These are phyloP conservation scores for Gynochthodes officinalis DNA, from an alignment of 257 asterid species.

Conservation along the genomic window DNA sequence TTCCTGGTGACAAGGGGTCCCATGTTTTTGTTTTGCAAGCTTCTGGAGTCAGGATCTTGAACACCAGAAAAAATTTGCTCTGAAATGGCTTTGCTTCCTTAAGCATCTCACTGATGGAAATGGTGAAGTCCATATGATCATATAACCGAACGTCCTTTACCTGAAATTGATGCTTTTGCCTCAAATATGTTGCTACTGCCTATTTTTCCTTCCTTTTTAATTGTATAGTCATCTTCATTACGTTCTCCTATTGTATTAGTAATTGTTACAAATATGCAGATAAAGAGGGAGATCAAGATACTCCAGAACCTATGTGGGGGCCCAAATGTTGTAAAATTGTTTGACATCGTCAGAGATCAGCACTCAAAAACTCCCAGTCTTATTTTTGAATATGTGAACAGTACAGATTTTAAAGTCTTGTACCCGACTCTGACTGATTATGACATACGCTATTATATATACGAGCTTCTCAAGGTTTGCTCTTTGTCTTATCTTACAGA, in stretches of 20 bases:
- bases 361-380: constrained; percentile 29
- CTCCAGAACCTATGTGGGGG: constrained; percentile 32
- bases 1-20: too few relatives aligned
- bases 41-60: too few relatives aligned
- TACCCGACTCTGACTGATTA: constrained; percentile 30
- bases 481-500: neutral
- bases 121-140: neutral
- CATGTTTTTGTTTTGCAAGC: too few relatives aligned
- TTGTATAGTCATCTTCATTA: neutral
- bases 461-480: constrained; percentile 30
- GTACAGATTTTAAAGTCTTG: constrained; percentile 28
- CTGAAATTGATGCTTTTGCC: neutral
- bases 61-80: too few relatives aligned
- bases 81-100: too few relatives aligned
- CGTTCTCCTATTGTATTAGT: neutral
- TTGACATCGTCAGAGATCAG: constrained; percentile 27
- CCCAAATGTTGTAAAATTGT: constrained; percentile 24
- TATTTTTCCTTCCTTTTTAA: neutral
- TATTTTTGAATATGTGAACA: constrained; percentile 28
- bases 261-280: constrained; percentile 13
- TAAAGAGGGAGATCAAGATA: constrained; percentile 29
- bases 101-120: neutral
- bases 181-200: neutral
- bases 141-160: neutral
- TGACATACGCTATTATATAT: constrained; percentile 30